A percentile compares a stretch with the other conserved stretches of the same genome.
These are phyloP conservation scores for Elongisporangium undulatum DNA, from an alignment of 352 stramenopile species.

Conservation along the genomic window DNA sequence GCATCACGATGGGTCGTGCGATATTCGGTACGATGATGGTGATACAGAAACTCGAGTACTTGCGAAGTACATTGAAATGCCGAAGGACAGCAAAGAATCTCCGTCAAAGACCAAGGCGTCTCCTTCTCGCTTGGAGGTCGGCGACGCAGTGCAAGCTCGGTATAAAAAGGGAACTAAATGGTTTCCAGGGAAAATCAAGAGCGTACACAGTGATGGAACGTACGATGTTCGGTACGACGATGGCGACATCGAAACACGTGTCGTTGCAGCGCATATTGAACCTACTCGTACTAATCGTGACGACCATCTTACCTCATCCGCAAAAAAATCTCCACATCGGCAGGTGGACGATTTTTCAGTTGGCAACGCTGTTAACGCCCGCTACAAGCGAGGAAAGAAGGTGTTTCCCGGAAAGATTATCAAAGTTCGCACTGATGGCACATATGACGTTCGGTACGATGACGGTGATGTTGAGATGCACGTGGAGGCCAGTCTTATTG, in stretches of 20 bases:
- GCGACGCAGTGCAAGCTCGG: slow-evolving; percentile 10
- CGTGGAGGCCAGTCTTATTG: slow-evolving; percentile 14
- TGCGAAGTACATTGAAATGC: slow-evolving; percentile 12
- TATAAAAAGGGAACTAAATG: slow-evolving; percentile 44
- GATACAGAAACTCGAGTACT: slow-evolving; percentile 36
- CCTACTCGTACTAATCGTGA: slow-evolving; percentile 5
- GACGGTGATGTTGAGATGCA: slow-evolving; percentile 36
- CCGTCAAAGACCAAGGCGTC: slow-evolving; percentile 1
- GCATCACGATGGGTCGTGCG: slow-evolving; percentile 53
- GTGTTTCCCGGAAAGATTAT: slow-evolving; percentile 41
- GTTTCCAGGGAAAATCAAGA: slow-evolving; percentile 26
- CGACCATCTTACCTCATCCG: neutral
- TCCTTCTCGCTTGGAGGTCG: neutral
- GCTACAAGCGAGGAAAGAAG: slow-evolving; percentile 29
- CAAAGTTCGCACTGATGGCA: slow-evolving; percentile 38
- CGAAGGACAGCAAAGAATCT: neutral
- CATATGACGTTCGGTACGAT: slow-evolving; percentile 64
- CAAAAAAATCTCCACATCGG: slow-evolving; percentile 2
- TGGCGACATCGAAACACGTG: slow-evolving; percentile 42
- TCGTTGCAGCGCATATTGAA: slow-evolving; percentile 27
- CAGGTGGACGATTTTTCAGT: slow-evolving; percentile 14
- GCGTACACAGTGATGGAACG: slow-evolving; percentile 42
- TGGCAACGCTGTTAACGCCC: slow-evolving; percentile 36
- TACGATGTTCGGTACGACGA: slow-evolving; percentile 70
- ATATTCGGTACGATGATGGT: slow-evolving; percentile 64